Evolutionary conservation across 176 grass and related monocot genomes (phyloP), one percentile per base, ranked within the genome.

Genomic region (Musa acuminata): DNA sequence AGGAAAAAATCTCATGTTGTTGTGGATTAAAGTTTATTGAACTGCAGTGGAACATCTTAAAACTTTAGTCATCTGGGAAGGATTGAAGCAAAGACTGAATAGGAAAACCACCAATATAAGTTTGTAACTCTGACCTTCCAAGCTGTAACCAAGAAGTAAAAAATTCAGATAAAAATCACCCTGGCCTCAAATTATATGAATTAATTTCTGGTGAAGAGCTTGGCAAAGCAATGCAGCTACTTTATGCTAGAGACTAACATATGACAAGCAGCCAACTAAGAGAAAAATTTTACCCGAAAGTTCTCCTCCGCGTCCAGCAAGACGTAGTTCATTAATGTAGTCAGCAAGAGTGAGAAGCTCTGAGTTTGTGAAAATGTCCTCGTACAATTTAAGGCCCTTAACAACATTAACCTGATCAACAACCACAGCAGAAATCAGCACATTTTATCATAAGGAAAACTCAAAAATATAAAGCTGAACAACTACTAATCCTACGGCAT

Each of bases 341-440:
- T 91, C 88, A 60, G 78, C 81, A 83, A 99, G 86, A 53, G 83
- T 89, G 77, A 86, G 14, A 82, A 99, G 87, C 88, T 99, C 96
- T 2, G 88, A 94, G 71, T 85, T 76, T 52, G 88, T 91, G 80
- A 99, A 99, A 23, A 91, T 90, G 51, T 99, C 84, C 86, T 99
- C 91, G 69, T 95, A 99, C 70, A 99, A 76, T 86, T 99, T 99
- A 74, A 99, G 64, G 48, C 96, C 96, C 78, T 99, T 99, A 48
- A 99, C 96, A 19, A 99, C 86, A 26, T 99, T 99, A 75, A 95
- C 96, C 96, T 99, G 89, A 71, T 72, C 66, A 64, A 72, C 85
- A 8, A 64, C 73, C 13, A 79, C 4, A 14, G 63, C 85, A 84
- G 55, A 63, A 72, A 83, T 83, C 51, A 87, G 20, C 49, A 60